Evolutionary conservation across 2,329 filamentous ascomycete species (phyloP).

Genomic region (Periconia macrospinosa): DNA sequence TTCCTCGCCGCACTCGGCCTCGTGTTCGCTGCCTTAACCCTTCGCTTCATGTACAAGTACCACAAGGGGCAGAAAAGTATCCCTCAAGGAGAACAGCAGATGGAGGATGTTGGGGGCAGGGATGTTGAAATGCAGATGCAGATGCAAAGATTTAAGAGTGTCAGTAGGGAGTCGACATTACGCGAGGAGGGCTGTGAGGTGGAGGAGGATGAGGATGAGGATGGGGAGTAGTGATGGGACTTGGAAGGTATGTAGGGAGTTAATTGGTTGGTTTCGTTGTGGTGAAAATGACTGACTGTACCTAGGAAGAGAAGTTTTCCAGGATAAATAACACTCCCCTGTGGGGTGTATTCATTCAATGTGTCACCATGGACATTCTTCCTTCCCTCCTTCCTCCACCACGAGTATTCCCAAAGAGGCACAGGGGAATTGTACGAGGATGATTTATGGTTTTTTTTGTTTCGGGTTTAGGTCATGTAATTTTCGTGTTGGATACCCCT

Average conservation of each 20-base stretch:
- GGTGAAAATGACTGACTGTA: no score
- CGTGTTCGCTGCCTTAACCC: constrained; percentile 1
- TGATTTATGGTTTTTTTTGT: no score
- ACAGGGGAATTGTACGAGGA: no score
- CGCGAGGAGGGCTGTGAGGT: not conserved
- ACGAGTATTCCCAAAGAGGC: no score
- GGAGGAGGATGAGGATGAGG: not conserved
- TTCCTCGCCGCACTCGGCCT: not conserved
- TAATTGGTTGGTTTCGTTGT: no score
- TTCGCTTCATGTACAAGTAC: constrained; percentile 1
- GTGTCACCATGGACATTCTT: no score
- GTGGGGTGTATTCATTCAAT: no score
- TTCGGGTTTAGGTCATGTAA: no score
- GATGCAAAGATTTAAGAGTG: not conserved
- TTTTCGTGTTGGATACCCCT: no score
- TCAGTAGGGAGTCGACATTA: not conserved
- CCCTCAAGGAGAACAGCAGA: not conserved
- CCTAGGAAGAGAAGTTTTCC: no score
- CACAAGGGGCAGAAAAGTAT: not conserved
- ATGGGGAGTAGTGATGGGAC: not conserved
- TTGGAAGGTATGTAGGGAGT: not conserved
- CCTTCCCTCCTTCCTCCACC: no score
- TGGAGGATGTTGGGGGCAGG: not conserved
- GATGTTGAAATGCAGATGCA: not conserved
- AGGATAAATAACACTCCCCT: no score